phyloP scores from a whole-genome alignment of 1,284 basidiomycete species.

The Veloporphyrellus conicus region DNA sequence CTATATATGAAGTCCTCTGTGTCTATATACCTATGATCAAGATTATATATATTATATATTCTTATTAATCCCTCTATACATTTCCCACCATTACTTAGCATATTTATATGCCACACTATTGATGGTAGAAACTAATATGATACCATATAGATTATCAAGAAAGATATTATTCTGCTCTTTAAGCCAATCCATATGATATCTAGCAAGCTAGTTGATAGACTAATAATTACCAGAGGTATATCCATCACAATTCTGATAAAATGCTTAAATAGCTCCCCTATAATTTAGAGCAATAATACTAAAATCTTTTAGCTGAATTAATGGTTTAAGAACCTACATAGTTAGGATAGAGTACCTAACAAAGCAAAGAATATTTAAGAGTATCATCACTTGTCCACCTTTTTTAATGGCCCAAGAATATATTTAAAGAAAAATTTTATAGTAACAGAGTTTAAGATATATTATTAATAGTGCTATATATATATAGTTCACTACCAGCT shows the following conservation, averaged over 20 bases:
- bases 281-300: constrained; percentile 43
- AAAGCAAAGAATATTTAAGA: constrained; percentile 38
- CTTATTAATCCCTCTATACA: neutral
- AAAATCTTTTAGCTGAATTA: constrained; percentile 37
- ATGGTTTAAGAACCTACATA: constrained; percentile 31
- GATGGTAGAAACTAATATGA: neutral
- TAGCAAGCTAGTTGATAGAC: constrained; percentile 36
- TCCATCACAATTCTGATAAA: constrained; percentile 39
- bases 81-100: too few species aligned
- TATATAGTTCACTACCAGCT: too few species aligned
- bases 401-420: constrained; percentile 38
- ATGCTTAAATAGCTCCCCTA: constrained; percentile 45
- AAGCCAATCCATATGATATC: constrained; percentile 19
- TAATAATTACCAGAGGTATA: constrained; percentile 45
- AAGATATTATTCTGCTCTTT: constrained; percentile 50
- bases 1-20: neutral
- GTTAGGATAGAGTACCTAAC: constrained; percentile 12
- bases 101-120: too few species aligned
- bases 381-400: constrained; percentile 40
- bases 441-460: constrained; percentile 46
- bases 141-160: constrained; percentile 39
- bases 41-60: constrained; percentile 40
- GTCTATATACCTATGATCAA: constrained; percentile 22
- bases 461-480: neutral
- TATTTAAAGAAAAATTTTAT: constrained; percentile 44